These are phyloP conservation scores for Excoecaria cochinchinensis DNA, from an alignment of 345 rosid species.

Conservation along the genomic window DNA sequence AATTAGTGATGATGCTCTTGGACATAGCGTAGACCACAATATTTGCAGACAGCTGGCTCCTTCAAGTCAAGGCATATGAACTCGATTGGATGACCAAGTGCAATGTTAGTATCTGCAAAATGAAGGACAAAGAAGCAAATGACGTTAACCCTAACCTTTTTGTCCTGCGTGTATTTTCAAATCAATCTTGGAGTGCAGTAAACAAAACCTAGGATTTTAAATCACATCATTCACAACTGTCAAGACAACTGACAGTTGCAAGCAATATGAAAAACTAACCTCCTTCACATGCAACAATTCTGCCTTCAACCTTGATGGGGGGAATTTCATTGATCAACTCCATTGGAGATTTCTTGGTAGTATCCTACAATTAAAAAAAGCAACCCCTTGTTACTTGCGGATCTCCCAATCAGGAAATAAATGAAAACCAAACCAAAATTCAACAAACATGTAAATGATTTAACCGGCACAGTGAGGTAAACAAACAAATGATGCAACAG, in stretches of 20 bases:
- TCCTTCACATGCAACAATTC: conserved; percentile 98
- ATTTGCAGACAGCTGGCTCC: conserved; percentile 94
- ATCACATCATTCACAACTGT: background rate
- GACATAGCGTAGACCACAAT: conserved; percentile 87
- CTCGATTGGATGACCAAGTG: conserved; percentile 97
- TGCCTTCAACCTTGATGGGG: conserved; percentile 89
- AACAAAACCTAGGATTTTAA: background rate
- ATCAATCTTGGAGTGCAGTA: background rate
- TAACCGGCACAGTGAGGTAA: background rate
- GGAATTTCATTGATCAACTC: conserved; percentile 97
- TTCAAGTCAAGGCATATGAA: conserved; percentile 87
- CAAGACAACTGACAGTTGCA: too few relatives aligned
- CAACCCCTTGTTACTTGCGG: background rate
- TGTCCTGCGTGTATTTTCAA: background rate
- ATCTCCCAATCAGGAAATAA: background rate
- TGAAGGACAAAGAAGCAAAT: background rate
- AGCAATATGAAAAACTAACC: conserved; percentile 43
- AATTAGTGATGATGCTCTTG: conserved; percentile 91
- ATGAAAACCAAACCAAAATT: background rate
- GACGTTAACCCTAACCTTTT: background rate
- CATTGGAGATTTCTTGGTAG: conserved; percentile 95
- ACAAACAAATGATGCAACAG: background rate
- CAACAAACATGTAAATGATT: background rate
- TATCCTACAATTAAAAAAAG: conserved; percentile 46
- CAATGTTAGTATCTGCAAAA: conserved; percentile 62